Evolutionary conservation across 108 stramenopile genomes (phyloP).

Genomic region (Pinguiococcus pyrenoidosus): DNA sequence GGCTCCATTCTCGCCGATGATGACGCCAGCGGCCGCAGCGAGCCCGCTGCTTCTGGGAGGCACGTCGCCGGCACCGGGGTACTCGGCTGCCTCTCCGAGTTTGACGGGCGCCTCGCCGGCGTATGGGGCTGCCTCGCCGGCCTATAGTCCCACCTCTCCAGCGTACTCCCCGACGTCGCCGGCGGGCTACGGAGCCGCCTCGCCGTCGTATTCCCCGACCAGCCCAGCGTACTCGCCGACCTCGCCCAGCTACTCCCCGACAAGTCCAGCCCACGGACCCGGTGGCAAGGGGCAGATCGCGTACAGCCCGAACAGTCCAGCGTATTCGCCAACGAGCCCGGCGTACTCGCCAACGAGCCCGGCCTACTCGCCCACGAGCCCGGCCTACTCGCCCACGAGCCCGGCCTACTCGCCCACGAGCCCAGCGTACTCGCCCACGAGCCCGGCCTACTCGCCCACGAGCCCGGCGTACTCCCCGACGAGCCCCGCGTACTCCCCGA

Average conservation of each 20-base stretch:
- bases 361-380: slow-evolving; percentile 30
- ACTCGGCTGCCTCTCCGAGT: slow-evolving; percentile 11
- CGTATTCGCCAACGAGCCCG: slow-evolving; percentile 18
- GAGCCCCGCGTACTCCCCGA: slow-evolving; percentile 15
- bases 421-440: slow-evolving; percentile 33
- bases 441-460: slow-evolving; percentile 55
- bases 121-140: slow-evolving; percentile 28
- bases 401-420: slow-evolving; percentile 61
- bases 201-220: slow-evolving; percentile 8
- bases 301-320: slow-evolving; percentile 20
- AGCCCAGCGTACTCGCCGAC: slow-evolving; percentile 28
- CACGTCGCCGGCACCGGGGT: slow-evolving; percentile 1
- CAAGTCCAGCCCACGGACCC: slow-evolving; percentile 9
- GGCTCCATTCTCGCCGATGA: no score
- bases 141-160: slow-evolving; percentile 52
- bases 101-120: slow-evolving; percentile 15
- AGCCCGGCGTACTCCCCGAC: slow-evolving; percentile 61
- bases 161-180: slow-evolving; percentile 40
- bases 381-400: slow-evolving; percentile 52
- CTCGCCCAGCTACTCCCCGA: slow-evolving; percentile 40
- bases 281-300: slow-evolving; percentile 1
- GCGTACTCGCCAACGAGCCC: slow-evolving; percentile 29
- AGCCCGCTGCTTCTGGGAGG: neutral
- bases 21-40: slow-evolving; percentile 5
- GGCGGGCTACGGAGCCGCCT: slow-evolving; percentile 22